Conservation (phyloP, 1,139 yeast species). For the Ashbya aceris region DNA sequence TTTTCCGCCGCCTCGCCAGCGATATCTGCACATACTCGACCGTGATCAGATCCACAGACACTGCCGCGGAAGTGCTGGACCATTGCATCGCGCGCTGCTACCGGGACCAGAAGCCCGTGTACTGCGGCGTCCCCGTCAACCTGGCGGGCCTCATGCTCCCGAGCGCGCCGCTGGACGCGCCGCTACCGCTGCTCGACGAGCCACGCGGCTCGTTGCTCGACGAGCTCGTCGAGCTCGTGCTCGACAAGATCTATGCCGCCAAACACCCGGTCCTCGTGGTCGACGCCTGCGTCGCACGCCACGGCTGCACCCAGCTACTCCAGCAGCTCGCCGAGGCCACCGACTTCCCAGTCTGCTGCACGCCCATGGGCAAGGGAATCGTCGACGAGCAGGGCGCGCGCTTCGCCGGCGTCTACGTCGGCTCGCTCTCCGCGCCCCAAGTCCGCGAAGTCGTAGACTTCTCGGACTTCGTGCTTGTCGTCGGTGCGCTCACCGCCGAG, state of each 20-base stretch:
- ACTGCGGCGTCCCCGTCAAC: conserved; percentile 75
- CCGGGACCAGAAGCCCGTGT: conserved; percentile 68
- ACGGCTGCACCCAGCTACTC: conserved; percentile 51
- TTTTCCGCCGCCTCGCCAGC: conserved; percentile 61
- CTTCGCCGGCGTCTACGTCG: conserved; percentile 79
- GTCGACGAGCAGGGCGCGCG: conserved; percentile 61
- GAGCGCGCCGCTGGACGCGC: conserved; percentile 42
- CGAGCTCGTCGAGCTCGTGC: conserved; percentile 33
- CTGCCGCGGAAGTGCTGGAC: conserved; percentile 62
- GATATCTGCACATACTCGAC: conserved; percentile 55
- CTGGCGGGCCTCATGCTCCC: conserved; percentile 54
- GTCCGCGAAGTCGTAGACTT: conserved; percentile 68
- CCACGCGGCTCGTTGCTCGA: not conserved
- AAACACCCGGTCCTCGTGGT: conserved; percentile 63
- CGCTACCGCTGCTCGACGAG: conserved; percentile 41
- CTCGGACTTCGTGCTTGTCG: conserved; percentile 64
- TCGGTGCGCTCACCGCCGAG: conserved; percentile 75
- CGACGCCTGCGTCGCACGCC: conserved; percentile 81
- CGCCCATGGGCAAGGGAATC: conserved; percentile 86
- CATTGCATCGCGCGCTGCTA: conserved; percentile 61
- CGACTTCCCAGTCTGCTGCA: conserved; percentile 74
- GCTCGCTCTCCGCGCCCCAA: conserved; percentile 66
- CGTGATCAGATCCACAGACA: conserved; percentile 46
- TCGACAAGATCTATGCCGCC: conserved; percentile 43
- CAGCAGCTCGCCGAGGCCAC: conserved; percentile 50